Evolutionary conservation across 495 filamentous ascomycete species (phyloP), one percentile per base, ranked within the genome.

Genomic region (Aspergillus avenaceus): DNA sequence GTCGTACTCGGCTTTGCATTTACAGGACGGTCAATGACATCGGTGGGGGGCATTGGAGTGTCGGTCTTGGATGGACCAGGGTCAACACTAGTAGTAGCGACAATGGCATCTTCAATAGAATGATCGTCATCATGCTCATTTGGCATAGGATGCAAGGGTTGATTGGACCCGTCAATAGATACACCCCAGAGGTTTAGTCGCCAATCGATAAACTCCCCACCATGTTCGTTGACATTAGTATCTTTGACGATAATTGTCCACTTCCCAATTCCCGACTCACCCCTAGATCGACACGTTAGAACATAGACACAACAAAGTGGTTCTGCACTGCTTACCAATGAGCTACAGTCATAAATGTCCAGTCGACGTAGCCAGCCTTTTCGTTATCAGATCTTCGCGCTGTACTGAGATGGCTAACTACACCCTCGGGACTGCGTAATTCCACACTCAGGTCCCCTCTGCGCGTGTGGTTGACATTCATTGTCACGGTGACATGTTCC

Each of bases 331-430:
- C 84, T 68, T 79, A 93, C 90, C 90, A 98, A 65, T 98, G 95
- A 59, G 84, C 90, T 41, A 98, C 95, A 50, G 83, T 90, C 93
- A 97, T 97, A 55, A 98, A 98, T 1, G 93, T 96, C 93, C 93
- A 98, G 71, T 98, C 90, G 29, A 83, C 74, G 61, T 97, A 98
- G n/a, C 93, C 93, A 31, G 65, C 66, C 1, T 66, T 58, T 32
- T 73, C 77, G 0, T 74, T 70, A 63, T 98, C 93, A 19, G 73
- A 58, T 23, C 71, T 72, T 46, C 93, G 83, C 1, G 82, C 73
- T 14, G 84, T 85, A 41, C 91, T 86, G 28, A 98, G 81, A 56
- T 96, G 85, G 64, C 88, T 95, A 48, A 92, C 70, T 32, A 97
- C 64, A 18, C 88, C 88, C 42, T 81, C 74, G 0, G 93, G 93